A percentile compares a stretch with the other conserved stretches of the same genome.
Conservation (phyloP, 306 rosid genomes). For the Acacia confusa region DNA sequence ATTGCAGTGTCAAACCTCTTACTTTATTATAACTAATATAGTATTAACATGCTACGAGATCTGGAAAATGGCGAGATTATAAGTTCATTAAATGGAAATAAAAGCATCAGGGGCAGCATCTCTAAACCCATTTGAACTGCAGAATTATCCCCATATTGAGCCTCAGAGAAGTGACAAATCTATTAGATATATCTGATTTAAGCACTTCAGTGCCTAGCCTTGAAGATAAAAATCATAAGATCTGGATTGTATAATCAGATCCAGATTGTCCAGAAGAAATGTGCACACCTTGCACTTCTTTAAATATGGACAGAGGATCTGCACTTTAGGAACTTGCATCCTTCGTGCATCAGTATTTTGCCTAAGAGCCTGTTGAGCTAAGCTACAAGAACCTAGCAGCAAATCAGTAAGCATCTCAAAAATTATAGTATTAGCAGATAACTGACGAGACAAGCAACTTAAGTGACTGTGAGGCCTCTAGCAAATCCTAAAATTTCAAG, state of each 20-base stretch:
- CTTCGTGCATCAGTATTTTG: background rate
- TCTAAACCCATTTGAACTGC: background rate
- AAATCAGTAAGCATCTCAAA: background rate
- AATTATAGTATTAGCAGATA: background rate
- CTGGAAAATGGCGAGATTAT: background rate
- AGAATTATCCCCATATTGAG: background rate
- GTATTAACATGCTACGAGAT: background rate
- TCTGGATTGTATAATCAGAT: background rate
- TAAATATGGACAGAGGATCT: background rate
- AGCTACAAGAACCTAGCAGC: background rate
- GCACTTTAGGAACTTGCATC: background rate
- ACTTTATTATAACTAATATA: background rate
- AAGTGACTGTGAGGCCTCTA: background rate
- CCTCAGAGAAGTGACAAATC: background rate
- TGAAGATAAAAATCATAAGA: background rate
- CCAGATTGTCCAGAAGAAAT: background rate
- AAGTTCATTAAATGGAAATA: background rate
- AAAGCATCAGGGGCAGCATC: background rate
- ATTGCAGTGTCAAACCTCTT: background rate
- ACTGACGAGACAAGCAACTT: background rate
- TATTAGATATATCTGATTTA: background rate
- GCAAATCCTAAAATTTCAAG: background rate
- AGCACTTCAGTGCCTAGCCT: background rate
- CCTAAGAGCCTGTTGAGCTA: background rate
- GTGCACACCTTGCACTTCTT: background rate